Evolutionary conservation across 1,284 basidiomycete genomes (phyloP).

Genomic region (Pseudozyma sp.): DNA sequence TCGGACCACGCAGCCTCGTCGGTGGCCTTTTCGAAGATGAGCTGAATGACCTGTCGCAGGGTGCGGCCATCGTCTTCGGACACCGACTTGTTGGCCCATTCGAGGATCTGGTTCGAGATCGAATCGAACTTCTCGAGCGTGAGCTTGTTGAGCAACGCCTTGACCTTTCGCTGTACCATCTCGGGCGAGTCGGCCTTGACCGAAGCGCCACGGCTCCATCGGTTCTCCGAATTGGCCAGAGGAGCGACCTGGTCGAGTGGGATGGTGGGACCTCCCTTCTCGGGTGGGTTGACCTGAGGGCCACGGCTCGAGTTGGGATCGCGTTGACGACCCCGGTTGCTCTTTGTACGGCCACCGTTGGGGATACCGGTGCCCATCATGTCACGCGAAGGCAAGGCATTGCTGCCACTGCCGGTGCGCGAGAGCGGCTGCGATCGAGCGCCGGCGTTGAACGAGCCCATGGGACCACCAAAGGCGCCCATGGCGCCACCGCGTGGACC

Average conservation of each 20-base stretch:
- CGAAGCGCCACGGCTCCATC: conserved; percentile 74
- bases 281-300: conserved; percentile 66
- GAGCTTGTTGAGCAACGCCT: conserved; percentile 91
- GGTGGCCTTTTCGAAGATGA: conserved; percentile 96
- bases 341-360: conserved; percentile 62
- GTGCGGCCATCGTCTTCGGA: conserved; percentile 92
- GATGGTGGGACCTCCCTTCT: conserved; percentile 71
- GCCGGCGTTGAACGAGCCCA: conserved; percentile 65
- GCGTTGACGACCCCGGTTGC: conserved; percentile 65
- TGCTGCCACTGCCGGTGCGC: conserved; percentile 65
- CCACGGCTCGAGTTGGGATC: conserved; percentile 59
- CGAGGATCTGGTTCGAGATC: conserved; percentile 90
- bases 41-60: conserved; percentile 91
- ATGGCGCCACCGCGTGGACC: conserved; percentile 45
- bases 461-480: conserved; percentile 62
- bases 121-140: conserved; percentile 97
- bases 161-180: conserved; percentile 92
- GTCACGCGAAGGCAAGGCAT: conserved; percentile 64
- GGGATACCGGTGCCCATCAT: conserved; percentile 68
- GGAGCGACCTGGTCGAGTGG: conserved; percentile 75
- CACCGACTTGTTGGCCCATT: conserved; percentile 93
- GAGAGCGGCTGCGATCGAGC: conserved; percentile 65
- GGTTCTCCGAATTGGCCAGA: conserved; percentile 81
- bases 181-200: conserved; percentile 77
- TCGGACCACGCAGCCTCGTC: conserved; percentile 94